Conservation (phyloP, 768 basidiomycete species). For the Russula sp. region DNA sequence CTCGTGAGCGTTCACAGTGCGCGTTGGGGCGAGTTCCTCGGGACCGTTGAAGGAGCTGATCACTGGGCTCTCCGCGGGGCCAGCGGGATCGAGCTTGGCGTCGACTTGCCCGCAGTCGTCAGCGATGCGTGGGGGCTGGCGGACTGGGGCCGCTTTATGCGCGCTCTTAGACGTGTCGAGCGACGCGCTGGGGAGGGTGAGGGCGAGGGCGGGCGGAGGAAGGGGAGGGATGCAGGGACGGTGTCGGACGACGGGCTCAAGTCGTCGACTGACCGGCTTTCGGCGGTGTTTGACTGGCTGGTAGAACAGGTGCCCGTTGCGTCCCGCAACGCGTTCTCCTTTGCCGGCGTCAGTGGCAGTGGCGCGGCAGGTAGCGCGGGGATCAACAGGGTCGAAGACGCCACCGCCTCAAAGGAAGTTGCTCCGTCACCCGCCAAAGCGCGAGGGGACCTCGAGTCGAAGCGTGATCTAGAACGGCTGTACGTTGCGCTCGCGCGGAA, state of each 20-base stretch:
- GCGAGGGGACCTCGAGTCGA: conserved; percentile 51
- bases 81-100: conserved; percentile 62
- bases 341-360: not conserved
- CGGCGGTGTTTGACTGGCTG: conserved; percentile 74
- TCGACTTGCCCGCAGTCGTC: conserved; percentile 49
- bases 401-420: not conserved
- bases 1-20: conserved; percentile 89
- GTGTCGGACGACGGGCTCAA: conserved; percentile 51
- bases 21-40: conserved; percentile 94
- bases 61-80: conserved; percentile 96
- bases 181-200: conserved; percentile 26
- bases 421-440: conserved; percentile 25
- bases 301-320: conserved; percentile 50
- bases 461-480: conserved; percentile 80
- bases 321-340: conserved; percentile 13
- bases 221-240: not conserved
- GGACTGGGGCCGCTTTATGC: conserved; percentile 59
- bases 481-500: conserved; percentile 86
- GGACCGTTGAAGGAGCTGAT: conserved; percentile 82
- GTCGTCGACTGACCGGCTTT: conserved; percentile 65
- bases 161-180: conserved; percentile 36
- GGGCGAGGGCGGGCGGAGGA: conserved; percentile 2
- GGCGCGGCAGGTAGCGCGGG: conserved; percentile 8
- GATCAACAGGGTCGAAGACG: not conserved
- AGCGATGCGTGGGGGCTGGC: conserved; percentile 42